Percentiles rank a stretch among this genome's conserved stretches.
Conservation (phyloP, 352 stramenopile genomes). For the Globisporangium nunn region DNA sequence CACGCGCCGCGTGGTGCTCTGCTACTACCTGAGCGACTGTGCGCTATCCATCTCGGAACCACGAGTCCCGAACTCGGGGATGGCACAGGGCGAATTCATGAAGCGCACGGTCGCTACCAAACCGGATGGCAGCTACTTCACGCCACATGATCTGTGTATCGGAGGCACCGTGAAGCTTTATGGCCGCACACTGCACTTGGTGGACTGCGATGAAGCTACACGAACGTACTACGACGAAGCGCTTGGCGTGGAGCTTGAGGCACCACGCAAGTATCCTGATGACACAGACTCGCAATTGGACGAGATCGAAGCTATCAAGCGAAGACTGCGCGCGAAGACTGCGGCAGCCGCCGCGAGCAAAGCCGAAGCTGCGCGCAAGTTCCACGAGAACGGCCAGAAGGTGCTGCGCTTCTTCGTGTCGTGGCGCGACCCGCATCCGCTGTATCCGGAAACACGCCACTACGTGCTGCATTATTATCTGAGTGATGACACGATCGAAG, state of each 20-base stretch:
- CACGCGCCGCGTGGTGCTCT: slow-evolving; percentile 60
- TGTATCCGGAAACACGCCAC: slow-evolving; percentile 83
- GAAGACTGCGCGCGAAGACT: slow-evolving; percentile 21
- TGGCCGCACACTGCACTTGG: slow-evolving; percentile 72
- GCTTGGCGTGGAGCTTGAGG: slow-evolving; percentile 20
- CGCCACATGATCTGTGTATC: slow-evolving; percentile 72
- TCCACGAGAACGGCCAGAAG: slow-evolving; percentile 72
- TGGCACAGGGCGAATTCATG: slow-evolving; percentile 87
- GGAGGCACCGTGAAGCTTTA: slow-evolving; percentile 74
- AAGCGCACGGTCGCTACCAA: slow-evolving; percentile 47
- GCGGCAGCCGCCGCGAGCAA: slow-evolving; percentile 23
- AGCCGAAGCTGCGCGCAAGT: slow-evolving; percentile 53
- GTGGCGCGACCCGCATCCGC: slow-evolving; percentile 87
- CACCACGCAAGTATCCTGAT: slow-evolving; percentile 69
- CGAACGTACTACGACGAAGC: slow-evolving; percentile 74
- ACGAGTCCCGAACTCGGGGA: slow-evolving; percentile 78
- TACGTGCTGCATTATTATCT: slow-evolving; percentile 93
- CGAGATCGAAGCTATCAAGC: slow-evolving; percentile 54
- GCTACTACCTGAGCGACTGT: slow-evolving; percentile 79
- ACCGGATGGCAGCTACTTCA: slow-evolving; percentile 26
- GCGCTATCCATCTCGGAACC: slow-evolving; percentile 87
- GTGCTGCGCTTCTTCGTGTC: slow-evolving; percentile 89
- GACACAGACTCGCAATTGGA: slow-evolving; percentile 41
- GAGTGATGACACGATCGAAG: slow-evolving; percentile 88
- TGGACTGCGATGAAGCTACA: slow-evolving; percentile 86